Evolutionary conservation across 495 filamentous ascomycete genomes (phyloP), one percentile per base, ranked within the genome.

Genomic region (Penicillium coffeae): DNA sequence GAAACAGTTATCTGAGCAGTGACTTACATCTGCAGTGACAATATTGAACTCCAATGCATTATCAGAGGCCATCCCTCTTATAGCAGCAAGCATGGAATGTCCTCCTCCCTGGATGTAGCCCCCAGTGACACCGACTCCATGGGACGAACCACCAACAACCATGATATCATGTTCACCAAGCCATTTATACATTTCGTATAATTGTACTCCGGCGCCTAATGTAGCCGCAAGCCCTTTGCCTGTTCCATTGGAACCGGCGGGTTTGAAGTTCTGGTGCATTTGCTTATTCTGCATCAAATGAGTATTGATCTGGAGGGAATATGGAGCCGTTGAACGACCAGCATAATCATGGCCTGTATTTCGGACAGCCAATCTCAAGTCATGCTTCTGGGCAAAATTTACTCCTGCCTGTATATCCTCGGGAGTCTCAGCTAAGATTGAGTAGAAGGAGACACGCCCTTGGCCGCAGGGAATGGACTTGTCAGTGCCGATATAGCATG

Each of bases 91-190:
- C 0, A 72, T 65, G 1, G 77, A 74, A 48, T 82, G 78, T 8
- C 80, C 80, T 16, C 80, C 79, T 18, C 78, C 80, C 55, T 81
- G 78, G 9, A 76, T 65, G 41, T 78, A 77, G 14, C 80, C 79
- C 13, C 79, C 79, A 32, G 56, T 51, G 4, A 52, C 47, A 34
- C 63, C 63, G 0, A 66, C 58, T 1, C 57, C 61, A 20, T 47
- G 37, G 1, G 51, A 44, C 8, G 52, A 37, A 0, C 60, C 63
- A 5, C 47, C 63, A 7, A 62, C 35, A 0, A 58, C 54, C 8
- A 44, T 43, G 6, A 54, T 38, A 44, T 45, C 21, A 21, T 38
- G 21, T 68, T 44, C 5, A 65, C 73, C 4, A 53, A 61, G 20
- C 2, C 39, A 50, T 9, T 55, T 21, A 35, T 81, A 78, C 18